Evolutionary conservation across 2,329 filamentous ascomycete genomes (phyloP), one percentile per base, ranked within the genome.

Genomic region (Fusarium sp.): DNA sequence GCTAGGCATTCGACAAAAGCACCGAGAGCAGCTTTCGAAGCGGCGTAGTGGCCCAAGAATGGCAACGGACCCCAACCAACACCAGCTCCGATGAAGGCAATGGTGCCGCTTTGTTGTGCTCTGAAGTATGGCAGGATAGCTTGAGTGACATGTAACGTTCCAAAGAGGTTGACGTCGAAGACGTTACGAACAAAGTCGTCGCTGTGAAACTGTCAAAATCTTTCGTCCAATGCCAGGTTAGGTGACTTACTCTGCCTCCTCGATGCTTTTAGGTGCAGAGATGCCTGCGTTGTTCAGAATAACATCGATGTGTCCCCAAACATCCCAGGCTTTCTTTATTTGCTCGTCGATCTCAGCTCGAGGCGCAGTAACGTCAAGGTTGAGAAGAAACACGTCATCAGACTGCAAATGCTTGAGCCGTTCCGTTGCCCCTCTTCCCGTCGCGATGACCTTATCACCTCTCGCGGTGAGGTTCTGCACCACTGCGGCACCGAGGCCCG

Each of bases 401-500:
- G 59, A 65, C 32, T 47, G 40, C 16, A 65, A 23, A 30, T 64
- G 28, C 7, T 30, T 64, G 40, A 65, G 63, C 5, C 63, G 59
- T 10, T 56, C 25, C 1, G 28, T 47, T n/a, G 49, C 63, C 25
- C 60, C 47, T 19, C 63, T 37, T 7, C 63, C 63, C 21, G 63
- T 64, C 5, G 59, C 63, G 6, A 65, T 35, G 28, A 65, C 63
- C 13, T 37, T 42, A 5, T 65, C 63, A n/a, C 63, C 63, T 40
- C 63, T 64, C 8, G 28, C 9, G 4, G 30, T 35, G n/a, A 65
- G 23, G 10, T 64, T 46, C 12, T 64, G 47, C 21, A 65, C 59
- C 13, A 65, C 38, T n/a, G 63, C 63, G 30, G 63, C 63, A 40
- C 63, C 63, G 15, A 65, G 59, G 28, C 63, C 63, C 11, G 59